These are phyloP conservation scores for Corinectria fuckeliana DNA, from an alignment of 2,329 filamentous ascomycete genomes.

Conservation along the genomic window DNA sequence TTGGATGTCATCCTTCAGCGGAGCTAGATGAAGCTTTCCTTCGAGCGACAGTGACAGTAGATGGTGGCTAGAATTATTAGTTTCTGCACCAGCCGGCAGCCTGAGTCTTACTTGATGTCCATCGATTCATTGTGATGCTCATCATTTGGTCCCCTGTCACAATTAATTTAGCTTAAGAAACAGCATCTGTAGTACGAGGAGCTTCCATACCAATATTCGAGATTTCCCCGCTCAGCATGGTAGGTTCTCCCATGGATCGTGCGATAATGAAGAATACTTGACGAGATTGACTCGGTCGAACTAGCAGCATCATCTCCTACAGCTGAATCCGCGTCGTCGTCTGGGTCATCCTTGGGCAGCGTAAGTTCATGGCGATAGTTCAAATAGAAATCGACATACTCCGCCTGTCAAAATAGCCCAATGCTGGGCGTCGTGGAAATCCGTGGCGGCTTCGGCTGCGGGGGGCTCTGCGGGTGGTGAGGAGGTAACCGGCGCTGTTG, in stretches of 20 bases:
- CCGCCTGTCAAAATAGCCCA: neutral
- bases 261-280: constrained; percentile 32
- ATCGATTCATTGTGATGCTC: constrained; percentile 31
- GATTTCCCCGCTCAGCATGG: constrained; percentile 27
- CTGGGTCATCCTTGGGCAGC: neutral
- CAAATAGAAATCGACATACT: neutral
- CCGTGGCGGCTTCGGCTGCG: neutral
- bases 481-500: neutral
- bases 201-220: constrained; percentile 32
- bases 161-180: neutral
- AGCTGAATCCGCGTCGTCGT: constrained; percentile 24
- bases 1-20: constrained; percentile 34
- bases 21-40: constrained; percentile 21
- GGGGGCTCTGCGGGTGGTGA: neutral
- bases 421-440: neutral
- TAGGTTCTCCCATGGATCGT: constrained; percentile 33
- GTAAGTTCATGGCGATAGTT: neutral
- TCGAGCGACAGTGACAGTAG: constrained; percentile 18
- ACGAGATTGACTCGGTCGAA: constrained; percentile 33
- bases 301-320: constrained; percentile 22
- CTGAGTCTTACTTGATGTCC: constrained; percentile 25
- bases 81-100: accelerated
- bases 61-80: constrained; percentile 14
- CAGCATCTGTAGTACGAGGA: accelerated
- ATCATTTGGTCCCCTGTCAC: constrained; percentile 26